Base-by-base conservation (phyloP, 768 basidiomycete species). In the Tephrocybe sp. region DNA sequence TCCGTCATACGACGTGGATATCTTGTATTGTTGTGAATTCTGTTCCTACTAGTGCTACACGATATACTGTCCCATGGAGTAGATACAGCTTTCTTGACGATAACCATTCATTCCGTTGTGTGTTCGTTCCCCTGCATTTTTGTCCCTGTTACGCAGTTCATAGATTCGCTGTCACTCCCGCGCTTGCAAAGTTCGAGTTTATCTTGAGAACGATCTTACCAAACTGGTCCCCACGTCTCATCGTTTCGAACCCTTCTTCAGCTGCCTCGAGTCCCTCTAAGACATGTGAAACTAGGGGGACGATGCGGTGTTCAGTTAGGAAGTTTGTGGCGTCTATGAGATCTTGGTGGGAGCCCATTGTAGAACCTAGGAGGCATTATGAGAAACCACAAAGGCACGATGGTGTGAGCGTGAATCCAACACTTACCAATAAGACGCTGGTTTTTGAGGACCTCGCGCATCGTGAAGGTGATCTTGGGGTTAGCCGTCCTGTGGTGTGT, bases 271-370 rank as follows among this genome's bases (percentile, higher is more conserved):
- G 72, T 2, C 87, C 87, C 38, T 82, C 72, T n/a, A 91, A 62
- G 22, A 90, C 77, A 54, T 82, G 75, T 7, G 87, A 85, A 1
- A 92, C 79, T 43, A 86, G 71, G 2, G 90, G 90, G 1, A 80
- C 71, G 51, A 94, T 84, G 40, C 71, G 73, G 55, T 91, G 83
- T 60, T 83, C 65, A 3, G 72, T 67, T 19, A 92, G 65, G 67
- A 94, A 92, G 12, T 69, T 65, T 1, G 89, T 89, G 17, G 89
- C 89, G 30, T 83, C 81, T 46, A 76, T 64, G 51, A 93, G 74
- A 67, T 93, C 90, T 48, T 80, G 74, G 57, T 76, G 80, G 7
- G 89, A 91, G 14, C 89, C 91, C 89, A 93, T 90, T 22, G 85
- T 90, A 1, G 88, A 88, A 32, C 89, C 90, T 90, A 51, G 30